These are phyloP conservation scores for Cynara cardunculus DNA, from an alignment of 129 eudicot species.

Conservation along the genomic window DNA sequence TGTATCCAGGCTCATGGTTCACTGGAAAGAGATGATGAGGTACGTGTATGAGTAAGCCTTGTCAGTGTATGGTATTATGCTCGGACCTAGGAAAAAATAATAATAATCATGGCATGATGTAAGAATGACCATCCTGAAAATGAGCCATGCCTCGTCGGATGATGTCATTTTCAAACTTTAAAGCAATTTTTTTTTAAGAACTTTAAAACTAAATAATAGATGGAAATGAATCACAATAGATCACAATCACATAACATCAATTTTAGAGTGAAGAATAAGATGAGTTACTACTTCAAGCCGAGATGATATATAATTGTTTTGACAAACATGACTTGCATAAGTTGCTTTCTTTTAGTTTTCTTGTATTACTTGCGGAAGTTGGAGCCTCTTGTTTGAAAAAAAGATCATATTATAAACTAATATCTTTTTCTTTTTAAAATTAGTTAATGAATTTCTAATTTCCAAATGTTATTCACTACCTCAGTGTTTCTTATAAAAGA, in stretches of 20 bases:
- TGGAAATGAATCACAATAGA: background rate
- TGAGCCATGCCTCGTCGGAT: background rate
- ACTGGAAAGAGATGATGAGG: slow-evolving; percentile 92
- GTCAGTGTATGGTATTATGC: background rate
- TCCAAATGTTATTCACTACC: background rate
- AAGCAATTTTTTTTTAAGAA: no score
- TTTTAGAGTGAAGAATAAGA: background rate
- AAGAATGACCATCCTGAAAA: no score
- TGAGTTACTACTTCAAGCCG: background rate
- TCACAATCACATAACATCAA: background rate
- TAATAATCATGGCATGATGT: no score
- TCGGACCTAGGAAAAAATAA: background rate
- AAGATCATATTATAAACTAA: background rate
- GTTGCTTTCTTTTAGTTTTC: background rate
- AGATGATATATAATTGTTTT: background rate
- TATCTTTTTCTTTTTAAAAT: no score
- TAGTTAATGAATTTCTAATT: background rate
- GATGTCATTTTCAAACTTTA: background rate
- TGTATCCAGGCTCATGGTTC: slow-evolving; percentile 80
- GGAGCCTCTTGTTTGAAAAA: background rate
- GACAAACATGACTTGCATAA: background rate
- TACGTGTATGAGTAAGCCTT: slow-evolving; percentile 19
- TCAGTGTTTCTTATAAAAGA: background rate
- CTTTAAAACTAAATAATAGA: background rate
- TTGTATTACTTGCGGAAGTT: background rate